Conservation (phyloP, 164 flowering plant genomes). For the Malania oleifera region DNA sequence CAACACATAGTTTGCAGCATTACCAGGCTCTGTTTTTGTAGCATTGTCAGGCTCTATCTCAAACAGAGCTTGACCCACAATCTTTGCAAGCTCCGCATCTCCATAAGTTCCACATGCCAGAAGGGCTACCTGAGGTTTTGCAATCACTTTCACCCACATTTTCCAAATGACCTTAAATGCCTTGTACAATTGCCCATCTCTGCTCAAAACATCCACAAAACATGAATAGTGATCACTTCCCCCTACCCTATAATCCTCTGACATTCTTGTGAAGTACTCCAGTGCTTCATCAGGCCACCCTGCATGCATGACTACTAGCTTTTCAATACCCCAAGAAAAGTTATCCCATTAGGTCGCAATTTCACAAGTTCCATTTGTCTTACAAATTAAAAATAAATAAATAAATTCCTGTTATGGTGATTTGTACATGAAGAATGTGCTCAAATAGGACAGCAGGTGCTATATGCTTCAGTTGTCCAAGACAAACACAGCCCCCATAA, state of each 20-base stretch:
- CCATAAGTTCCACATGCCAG: slow-evolving; percentile 66
- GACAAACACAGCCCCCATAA: too few species aligned
- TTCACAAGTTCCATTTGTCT: slow-evolving; percentile 43
- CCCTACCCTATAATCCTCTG: slow-evolving; percentile 31
- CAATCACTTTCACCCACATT: slow-evolving; percentile 58
- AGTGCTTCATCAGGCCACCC: slow-evolving; percentile 65
- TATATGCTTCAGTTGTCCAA: too few species aligned
- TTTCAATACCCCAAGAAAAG: slow-evolving; percentile 62
- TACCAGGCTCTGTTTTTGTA: too few species aligned
- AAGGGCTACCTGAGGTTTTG: slow-evolving; percentile 77
- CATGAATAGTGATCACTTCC: slow-evolving; percentile 57
- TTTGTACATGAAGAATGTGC: too few species aligned
- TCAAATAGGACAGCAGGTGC: too few species aligned
- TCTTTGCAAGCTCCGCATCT: slow-evolving; percentile 61
- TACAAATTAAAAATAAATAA: too few species aligned
- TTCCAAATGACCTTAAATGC: slow-evolving; percentile 49
- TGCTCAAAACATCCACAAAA: slow-evolving; percentile 62
- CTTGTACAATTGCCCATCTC: slow-evolving; percentile 60
- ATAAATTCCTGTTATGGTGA: too few species aligned
- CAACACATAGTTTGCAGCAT: slow-evolving; percentile 58
- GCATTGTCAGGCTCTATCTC: slow-evolving; percentile 66
- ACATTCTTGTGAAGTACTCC: slow-evolving; percentile 40
- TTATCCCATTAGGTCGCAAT: slow-evolving; percentile 54
- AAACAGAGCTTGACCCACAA: slow-evolving; percentile 51
- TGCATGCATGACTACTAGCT: slow-evolving; percentile 76